These are phyloP conservation scores for Chrysoporthe austroafricana DNA, from an alignment of 2,329 filamentous ascomycete species.

Conservation along the genomic window DNA sequence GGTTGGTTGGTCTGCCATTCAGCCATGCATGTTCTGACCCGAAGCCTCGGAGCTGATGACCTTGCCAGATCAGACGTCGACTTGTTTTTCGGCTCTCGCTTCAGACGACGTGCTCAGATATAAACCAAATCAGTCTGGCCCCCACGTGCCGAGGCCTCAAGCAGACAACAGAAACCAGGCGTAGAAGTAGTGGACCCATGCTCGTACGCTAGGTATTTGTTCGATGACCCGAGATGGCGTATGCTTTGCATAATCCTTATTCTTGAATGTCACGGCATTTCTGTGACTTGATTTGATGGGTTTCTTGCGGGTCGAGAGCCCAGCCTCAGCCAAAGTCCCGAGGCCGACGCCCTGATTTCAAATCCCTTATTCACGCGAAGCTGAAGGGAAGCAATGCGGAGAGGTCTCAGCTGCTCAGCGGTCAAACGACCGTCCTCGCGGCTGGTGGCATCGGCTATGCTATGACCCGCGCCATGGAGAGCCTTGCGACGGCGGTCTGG, in stretches of 20 bases:
- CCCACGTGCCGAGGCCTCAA: constrained; percentile 9
- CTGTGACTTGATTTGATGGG: not conserved
- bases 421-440: constrained; percentile 5
- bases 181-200: not conserved
- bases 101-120: not conserved
- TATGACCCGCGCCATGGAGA: constrained; percentile 4
- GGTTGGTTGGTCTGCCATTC: not conserved
- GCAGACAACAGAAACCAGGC: not conserved
- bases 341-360: not conserved
- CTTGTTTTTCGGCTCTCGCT: constrained; percentile 12
- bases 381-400: too few species aligned
- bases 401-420: not conserved
- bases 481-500: not conserved
- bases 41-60: not conserved
- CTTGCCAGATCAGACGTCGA: not conserved
- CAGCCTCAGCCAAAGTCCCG: not conserved
- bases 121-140: constrained; percentile 13
- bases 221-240: not conserved
- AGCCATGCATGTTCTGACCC: not conserved
- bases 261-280: not conserved
- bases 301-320: not conserved
- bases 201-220: not conserved
- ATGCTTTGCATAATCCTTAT: not conserved
- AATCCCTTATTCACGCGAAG: not conserved
- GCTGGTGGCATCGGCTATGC: constrained; percentile 12